Evolutionary conservation across 495 filamentous ascomycete genomes (phyloP), one percentile per base, ranked within the genome.

Genomic region (Podospora pseudoanserina): DNA sequence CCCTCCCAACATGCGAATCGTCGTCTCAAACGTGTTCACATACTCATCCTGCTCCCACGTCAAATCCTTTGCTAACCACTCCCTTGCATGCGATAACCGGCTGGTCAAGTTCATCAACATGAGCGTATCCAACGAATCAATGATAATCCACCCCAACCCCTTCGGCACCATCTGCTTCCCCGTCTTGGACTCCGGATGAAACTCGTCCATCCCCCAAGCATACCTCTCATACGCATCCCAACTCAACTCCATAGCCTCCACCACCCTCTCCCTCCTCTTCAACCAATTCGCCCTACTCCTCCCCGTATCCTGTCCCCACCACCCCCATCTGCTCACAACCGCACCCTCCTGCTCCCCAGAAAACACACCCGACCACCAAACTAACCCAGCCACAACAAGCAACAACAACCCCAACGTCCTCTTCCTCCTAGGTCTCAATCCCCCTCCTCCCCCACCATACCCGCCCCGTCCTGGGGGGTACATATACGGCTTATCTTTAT

Each of bases 21-120:
- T 98, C 0, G 95, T 98, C 77, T 99, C 95, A 74, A 99, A 99
- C 0, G 93, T 97, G 78, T 91, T 98, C 54, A 99, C 96, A 72
- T 98, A 92, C 70, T 96, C 92, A 70, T 97, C 85, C 74, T 97
- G 92, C 66, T 97, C 88, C 77, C 96, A 98, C 18, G 86, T 87
- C 65, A 98, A 80, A 1, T 86, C 87, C 13, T 86, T 89, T n/a
- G 91, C 83, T 60, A 99, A 89, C 95, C 95, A 99, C 71, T 96
- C 86, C 39, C 93, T 86, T 55, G 95, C 94, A 74, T 95, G 90
- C 28, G 87, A 84, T 30, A 99, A 86, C 67, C 93, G 87, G 23
- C 87, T 92, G 13, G 95, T 97, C 59, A 97, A 82, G 74, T 99
- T 99, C 95, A 99, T 99, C 65, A 99, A 80, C 82, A 99, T 98